These are phyloP conservation scores for Choanephora cucurbitarum DNA, from an alignment of 371 early-diverging fungal species.

Conservation along the genomic window DNA sequence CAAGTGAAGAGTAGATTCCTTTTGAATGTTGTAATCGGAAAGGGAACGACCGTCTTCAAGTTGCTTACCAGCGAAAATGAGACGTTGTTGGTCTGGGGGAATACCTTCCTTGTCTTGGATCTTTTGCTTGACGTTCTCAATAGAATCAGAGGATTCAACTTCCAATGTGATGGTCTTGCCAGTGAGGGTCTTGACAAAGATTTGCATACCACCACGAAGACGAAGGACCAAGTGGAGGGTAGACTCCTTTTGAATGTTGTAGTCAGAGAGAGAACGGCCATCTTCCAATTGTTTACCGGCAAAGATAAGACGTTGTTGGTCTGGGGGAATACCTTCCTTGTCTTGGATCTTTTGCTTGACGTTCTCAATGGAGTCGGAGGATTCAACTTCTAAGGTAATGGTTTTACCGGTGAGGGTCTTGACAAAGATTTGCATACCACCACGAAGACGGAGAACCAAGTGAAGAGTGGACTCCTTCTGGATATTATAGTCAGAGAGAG, in stretches of 20 bases:
- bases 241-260: constrained; percentile 28
- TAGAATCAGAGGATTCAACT: constrained; percentile 92
- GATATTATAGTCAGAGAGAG: constrained; percentile 79
- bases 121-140: constrained; percentile 96
- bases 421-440: constrained; percentile 81
- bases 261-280: constrained; percentile 23
- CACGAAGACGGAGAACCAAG: constrained; percentile 95
- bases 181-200: constrained; percentile 81
- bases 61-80: constrained; percentile 24
- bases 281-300: constrained; percentile 29
- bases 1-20: constrained; percentile 27
- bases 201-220: constrained; percentile 88
- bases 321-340: constrained; percentile 26
- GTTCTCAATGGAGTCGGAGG: constrained; percentile 91
- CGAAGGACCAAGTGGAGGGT: constrained; percentile 61
- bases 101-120: constrained; percentile 79
- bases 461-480: constrained; percentile 96
- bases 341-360: constrained; percentile 98
- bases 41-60: constrained; percentile 24
- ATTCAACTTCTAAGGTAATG: constrained; percentile 93
- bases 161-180: constrained; percentile 91
- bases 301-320: constrained; percentile 15
- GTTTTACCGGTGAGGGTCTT: constrained; percentile 85
- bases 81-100: constrained; percentile 17
- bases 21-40: constrained; percentile 26